These are phyloP conservation scores for Coccomyxa subellipsoidea DNA, from an alignment of 163 green algal genomes.

Conservation along the genomic window DNA sequence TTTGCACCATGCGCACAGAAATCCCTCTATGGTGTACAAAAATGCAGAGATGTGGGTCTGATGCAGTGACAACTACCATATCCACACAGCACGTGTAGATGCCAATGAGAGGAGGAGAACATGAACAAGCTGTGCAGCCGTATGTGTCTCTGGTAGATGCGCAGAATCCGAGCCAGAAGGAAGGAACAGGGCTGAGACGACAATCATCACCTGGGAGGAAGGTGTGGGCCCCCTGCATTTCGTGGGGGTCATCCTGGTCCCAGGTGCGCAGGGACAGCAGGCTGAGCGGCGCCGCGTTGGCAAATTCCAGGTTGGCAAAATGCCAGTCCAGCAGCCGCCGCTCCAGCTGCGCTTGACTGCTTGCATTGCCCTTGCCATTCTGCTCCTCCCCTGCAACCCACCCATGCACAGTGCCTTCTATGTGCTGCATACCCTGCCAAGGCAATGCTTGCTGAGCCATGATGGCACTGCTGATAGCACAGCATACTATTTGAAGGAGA, in stretches of 20 bases:
- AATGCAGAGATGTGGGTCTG: no score
- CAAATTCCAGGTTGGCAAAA: conserved; percentile 89
- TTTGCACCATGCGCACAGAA: no score
- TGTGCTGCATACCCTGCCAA: no score
- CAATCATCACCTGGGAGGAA: conserved; percentile 50
- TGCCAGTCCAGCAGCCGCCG: conserved; percentile 78
- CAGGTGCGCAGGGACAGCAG: conserved; percentile 73
- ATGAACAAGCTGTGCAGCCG: no score
- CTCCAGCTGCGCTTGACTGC: conserved; percentile 86
- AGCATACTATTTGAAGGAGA: no score
- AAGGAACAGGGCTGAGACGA: not conserved
- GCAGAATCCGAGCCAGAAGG: not conserved
- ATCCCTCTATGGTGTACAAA: no score
- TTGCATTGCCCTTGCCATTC: conserved; percentile 90
- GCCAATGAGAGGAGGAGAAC: no score
- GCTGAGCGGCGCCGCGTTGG: conserved; percentile 64
- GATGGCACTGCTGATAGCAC: no score
- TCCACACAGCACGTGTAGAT: no score
- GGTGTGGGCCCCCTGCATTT: conserved; percentile 72
- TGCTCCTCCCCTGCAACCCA: conserved; percentile 45
- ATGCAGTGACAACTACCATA: no score
- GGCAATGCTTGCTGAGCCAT: no score
- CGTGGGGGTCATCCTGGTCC: conserved; percentile 94
- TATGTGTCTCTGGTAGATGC: not conserved
- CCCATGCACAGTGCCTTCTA: not conserved